Base-by-base conservation (phyloP, 805 yeast genomes). In the Saccharomycopsis amapae region DNA sequence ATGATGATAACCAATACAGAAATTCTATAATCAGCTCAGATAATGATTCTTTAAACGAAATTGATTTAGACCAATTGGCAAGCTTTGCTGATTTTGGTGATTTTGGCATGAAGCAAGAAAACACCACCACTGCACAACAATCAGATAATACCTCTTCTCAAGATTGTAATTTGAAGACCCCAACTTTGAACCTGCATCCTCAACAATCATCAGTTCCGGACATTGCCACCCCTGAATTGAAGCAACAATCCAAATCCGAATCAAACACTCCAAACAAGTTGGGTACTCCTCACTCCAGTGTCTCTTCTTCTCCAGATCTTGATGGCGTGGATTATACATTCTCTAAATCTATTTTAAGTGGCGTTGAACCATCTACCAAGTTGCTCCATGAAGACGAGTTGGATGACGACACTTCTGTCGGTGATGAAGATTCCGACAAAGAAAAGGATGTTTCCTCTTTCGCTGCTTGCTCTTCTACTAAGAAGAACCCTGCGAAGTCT, bases 401-500 rank as follows among this genome's bases (percentile, higher is more conserved):
- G 10, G 22, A 30, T 23, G 45, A 36, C 3, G 52, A 44, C n/a
- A 7, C 30, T 26, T 26, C 30, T 12, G 30, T 26, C 12, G 30
- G 30, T 12, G 30, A 7, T 26, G 12, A 26, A 7, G 30, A 9
- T 26, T 7, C 30, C 19, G n/a, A n/a, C n/a, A n/a, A n/a, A 18
- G 23, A 35, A 10, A 24, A 19, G 10, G 10, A n/a, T 35, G 23
- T 15, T 26, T 31, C 38, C 25, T 19, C 20, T 18, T 25, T 22
- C 20, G 17, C 37, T 33, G 38, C 46, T 79, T 66, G 58, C 86
- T 80, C 62, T 76, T 85, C 48, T 95, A 5, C 96, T 85, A 62
- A 78, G 78, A 60, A 76, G 88, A 1, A 83, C 87, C 15, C 96
- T 85, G 60, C 62, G 81, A 41, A 78, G 79, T 45, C 85, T 82